Evolutionary conservation across 768 basidiomycete genomes (phyloP).

Genomic region (Daedalea quercina): DNA sequence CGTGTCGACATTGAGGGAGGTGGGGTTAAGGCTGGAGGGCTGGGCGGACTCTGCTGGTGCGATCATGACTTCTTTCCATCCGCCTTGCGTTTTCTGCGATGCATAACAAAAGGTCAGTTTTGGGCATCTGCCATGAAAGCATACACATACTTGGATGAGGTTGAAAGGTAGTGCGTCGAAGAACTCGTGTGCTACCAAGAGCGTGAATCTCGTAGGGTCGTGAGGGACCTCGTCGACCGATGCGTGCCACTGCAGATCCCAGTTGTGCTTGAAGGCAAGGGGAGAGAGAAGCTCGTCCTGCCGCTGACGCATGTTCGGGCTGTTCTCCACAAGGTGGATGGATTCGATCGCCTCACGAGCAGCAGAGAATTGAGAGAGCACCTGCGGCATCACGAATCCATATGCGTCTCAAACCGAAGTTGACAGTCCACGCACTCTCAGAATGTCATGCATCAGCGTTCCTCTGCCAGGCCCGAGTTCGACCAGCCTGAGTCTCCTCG

Average conservation of each 20-base stretch:
- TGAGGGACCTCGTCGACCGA: slow-evolving; percentile 59
- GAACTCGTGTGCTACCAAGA: slow-evolving; percentile 93
- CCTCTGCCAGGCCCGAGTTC: slow-evolving; percentile 95
- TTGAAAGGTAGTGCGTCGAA: slow-evolving; percentile 96
- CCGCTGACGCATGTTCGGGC: slow-evolving; percentile 52
- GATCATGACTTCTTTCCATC: slow-evolving; percentile 85
- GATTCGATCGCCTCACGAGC: slow-evolving; percentile 28
- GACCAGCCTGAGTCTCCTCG: slow-evolving; percentile 56
- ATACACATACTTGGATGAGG: slow-evolving; percentile 62
- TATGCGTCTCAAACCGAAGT: background rate
- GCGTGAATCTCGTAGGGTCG: slow-evolving; percentile 54
- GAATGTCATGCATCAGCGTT: slow-evolving; percentile 83
- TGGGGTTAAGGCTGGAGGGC: slow-evolving; percentile 20
- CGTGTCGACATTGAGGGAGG: slow-evolving; percentile 11
- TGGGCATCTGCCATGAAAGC: background rate
- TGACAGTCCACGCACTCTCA: slow-evolving; percentile 52
- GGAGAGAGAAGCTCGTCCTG: slow-evolving; percentile 49
- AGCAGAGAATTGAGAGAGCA: slow-evolving; percentile 41
- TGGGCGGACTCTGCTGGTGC: slow-evolving; percentile 36
- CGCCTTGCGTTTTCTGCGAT: slow-evolving; percentile 67
- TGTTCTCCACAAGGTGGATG: slow-evolving; percentile 81
- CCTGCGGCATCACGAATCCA: slow-evolving; percentile 27
- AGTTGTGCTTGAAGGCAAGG: slow-evolving; percentile 23
- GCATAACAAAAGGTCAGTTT: no score
- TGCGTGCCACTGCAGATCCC: slow-evolving; percentile 63